Conservation (phyloP, 176 grass and related monocot genomes). For the Calamus simplicifolius region DNA sequence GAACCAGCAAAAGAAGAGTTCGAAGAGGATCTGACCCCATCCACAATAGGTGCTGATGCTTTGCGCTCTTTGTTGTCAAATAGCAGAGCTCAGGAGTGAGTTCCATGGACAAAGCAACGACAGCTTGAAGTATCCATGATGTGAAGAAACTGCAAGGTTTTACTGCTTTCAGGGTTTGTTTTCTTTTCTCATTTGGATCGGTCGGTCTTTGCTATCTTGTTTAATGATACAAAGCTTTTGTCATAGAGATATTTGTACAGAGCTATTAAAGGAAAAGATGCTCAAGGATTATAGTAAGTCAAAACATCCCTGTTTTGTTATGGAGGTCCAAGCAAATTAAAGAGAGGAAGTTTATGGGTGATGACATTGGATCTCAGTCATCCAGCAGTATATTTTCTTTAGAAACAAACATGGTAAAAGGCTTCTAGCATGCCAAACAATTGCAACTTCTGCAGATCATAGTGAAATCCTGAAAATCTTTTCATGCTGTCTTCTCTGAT, state of each 20-base stretch:
- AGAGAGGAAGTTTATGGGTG: too few relatives aligned
- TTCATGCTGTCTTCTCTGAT: too few relatives aligned
- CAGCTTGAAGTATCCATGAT: conserved; percentile 16
- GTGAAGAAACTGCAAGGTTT: conserved; percentile 27
- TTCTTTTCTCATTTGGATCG: not conserved
- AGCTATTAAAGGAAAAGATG: conserved; percentile 19
- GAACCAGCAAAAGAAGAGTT: conserved; percentile 51
- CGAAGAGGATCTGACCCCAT: conserved; percentile 52
- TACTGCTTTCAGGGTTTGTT: not conserved
- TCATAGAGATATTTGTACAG: conserved; percentile 32
- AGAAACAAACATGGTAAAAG: not conserved
- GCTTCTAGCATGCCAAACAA: too few relatives aligned
- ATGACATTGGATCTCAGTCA: not conserved
- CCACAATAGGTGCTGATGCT: conserved; percentile 41
- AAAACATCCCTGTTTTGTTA: too few relatives aligned
- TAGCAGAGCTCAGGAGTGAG: not conserved
- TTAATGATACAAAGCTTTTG: conserved; percentile 12
- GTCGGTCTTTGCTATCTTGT: not conserved
- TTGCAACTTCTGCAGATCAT: too few relatives aligned
- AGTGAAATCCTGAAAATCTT: too few relatives aligned
- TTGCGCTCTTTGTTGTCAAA: not conserved
- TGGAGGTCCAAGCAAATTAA: too few relatives aligned
- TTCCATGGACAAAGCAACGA: conserved; percentile 11
- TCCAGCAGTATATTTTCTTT: not conserved
- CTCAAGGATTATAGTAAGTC: conserved; percentile 6